phyloP scores from a whole-genome alignment of 345 rosid genomes.

The Sonneratia caseolaris region DNA sequence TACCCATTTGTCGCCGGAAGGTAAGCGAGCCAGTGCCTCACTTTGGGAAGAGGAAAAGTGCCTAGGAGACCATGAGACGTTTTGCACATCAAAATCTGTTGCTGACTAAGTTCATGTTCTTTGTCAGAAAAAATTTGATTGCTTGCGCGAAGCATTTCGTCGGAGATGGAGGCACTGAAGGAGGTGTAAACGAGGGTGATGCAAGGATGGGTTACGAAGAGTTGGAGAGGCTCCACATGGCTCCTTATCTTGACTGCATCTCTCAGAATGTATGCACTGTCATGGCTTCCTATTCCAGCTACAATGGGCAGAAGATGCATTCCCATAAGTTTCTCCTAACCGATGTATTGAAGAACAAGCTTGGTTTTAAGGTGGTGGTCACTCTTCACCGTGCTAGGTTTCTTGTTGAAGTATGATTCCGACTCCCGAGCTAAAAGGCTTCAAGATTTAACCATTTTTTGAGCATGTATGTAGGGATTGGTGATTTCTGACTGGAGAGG shows the following conservation, averaged over 20 bases:
- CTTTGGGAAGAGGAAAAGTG: too few relatives aligned
- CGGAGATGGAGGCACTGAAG: not conserved
- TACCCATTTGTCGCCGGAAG: not conserved
- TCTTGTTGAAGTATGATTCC: too few relatives aligned
- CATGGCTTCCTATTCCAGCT: slow-evolving; percentile 37
- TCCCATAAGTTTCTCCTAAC: slow-evolving; percentile 23
- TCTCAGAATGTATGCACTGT: slow-evolving; percentile 11
- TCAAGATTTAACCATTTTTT: not conserved
- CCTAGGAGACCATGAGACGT: too few relatives aligned
- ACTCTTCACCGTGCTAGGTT: too few relatives aligned
- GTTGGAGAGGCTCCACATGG: not conserved
- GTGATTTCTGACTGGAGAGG: slow-evolving; percentile 76
- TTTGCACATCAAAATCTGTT: not conserved
- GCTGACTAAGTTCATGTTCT: not conserved
- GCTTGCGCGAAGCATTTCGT: not conserved
- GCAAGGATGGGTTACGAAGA: not conserved
- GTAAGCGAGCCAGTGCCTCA: not conserved
- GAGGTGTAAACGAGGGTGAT: not conserved
- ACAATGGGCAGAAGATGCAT: slow-evolving; percentile 38
- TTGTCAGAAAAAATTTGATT: not conserved
- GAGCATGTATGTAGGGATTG: slow-evolving; percentile 36
- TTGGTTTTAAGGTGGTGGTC: slow-evolving; percentile 3
- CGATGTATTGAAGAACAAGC: slow-evolving; percentile 20
- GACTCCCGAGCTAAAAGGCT: not conserved
- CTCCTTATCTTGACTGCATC: not conserved